A percentile compares a stretch with the other conserved stretches of the same genome.
These are phyloP conservation scores for Schwanniomyces vanrijiae DNA, from an alignment of 805 yeast species.

Conservation along the genomic window DNA sequence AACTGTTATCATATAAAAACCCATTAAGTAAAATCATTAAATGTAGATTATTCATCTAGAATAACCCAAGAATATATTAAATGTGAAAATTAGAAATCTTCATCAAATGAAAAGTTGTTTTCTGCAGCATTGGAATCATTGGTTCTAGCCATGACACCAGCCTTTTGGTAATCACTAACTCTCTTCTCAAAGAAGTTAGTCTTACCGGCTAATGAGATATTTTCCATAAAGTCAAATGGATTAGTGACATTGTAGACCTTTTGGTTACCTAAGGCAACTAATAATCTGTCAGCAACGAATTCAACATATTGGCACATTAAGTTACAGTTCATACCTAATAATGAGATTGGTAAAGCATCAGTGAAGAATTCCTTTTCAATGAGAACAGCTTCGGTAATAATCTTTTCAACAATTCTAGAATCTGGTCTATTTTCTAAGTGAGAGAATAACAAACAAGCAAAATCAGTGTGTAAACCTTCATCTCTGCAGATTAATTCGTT, in stretches of 20 bases:
- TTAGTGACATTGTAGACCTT: constrained; percentile 84
- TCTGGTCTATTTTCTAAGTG: constrained; percentile 90
- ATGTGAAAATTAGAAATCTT: constrained; percentile 66
- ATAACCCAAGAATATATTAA: background rate
- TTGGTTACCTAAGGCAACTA: constrained; percentile 87
- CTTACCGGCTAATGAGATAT: constrained; percentile 96
- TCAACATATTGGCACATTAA: constrained; percentile 98
- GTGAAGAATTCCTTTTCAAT: constrained; percentile 94
- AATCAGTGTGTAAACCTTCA: constrained; percentile 98
- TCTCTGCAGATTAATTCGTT: constrained; percentile 97
- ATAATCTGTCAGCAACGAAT: constrained; percentile 94
- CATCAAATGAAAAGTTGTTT: constrained; percentile 79
- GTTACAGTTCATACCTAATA: constrained; percentile 91
- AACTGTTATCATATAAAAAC: background rate
- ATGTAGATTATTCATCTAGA: constrained; percentile 1
- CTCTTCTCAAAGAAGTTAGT: constrained; percentile 99
- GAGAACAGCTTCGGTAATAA: constrained; percentile 91
- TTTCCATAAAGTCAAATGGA: constrained; percentile 99
- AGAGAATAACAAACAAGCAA: constrained; percentile 92
- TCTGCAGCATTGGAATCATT: constrained; percentile 47
- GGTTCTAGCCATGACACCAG: constrained; percentile 93
- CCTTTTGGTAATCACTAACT: constrained; percentile 98
- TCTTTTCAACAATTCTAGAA: constrained; percentile 72
- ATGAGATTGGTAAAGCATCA: constrained; percentile 90
- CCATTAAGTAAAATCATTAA: constrained; percentile 2